A percentile compares a stretch with the other conserved stretches of the same genome.
Conservation (phyloP, 164 flowering plant species). For the Echeveria elegans region DNA sequence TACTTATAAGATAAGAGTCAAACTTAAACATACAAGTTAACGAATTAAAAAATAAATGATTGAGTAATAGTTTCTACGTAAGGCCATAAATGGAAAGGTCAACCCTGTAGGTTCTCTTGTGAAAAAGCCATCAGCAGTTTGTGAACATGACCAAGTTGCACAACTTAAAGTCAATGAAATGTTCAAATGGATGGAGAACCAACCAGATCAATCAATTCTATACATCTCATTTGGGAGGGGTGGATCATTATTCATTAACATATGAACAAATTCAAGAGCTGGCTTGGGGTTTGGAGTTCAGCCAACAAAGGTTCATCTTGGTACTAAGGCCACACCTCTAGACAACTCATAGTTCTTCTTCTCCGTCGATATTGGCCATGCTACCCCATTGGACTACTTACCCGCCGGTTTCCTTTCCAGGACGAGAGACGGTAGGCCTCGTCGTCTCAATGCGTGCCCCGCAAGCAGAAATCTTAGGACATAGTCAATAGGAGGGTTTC, state of each 20-base stretch:
- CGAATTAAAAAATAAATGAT: no score
- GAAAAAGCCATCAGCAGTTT: neutral
- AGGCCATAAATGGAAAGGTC: no score
- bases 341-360: constrained; percentile 11
- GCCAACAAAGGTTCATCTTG: constrained; percentile 33
- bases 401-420: constrained; percentile 33
- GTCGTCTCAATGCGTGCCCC: constrained; percentile 31
- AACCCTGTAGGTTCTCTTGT: no score
- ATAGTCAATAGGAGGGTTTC: constrained; percentile 29
- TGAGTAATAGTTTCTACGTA: no score
- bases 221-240: constrained; percentile 38
- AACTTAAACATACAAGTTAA: no score
- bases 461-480: constrained; percentile 26
- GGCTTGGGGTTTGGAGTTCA: constrained; percentile 33
- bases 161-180: constrained; percentile 25
- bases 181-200: constrained; percentile 23
- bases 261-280: constrained; percentile 22
- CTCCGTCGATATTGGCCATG: neutral
- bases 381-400: constrained; percentile 9
- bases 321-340: constrained; percentile 26
- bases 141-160: neutral
- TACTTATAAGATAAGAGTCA: no score
- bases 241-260: constrained; percentile 26
- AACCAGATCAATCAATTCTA: constrained; percentile 24
- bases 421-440: constrained; percentile 15